Base-by-base conservation (phyloP, 345 rosid genomes). In the Arabidopsis suecica region DNA sequence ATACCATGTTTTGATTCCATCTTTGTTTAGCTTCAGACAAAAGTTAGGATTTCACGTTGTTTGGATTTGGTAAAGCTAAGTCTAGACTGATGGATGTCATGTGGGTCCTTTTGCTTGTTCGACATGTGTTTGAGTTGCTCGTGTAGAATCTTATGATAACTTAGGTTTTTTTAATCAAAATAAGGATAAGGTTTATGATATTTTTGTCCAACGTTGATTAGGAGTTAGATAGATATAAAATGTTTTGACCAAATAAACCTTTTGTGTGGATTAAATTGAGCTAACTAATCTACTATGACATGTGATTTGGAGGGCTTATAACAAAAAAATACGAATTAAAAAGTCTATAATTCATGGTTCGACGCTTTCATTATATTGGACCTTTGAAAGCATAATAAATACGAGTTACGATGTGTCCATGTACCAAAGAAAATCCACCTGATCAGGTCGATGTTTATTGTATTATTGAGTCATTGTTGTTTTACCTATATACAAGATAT, bases 371-470 rank as follows among this genome's bases (percentile, higher is more conserved):
- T 28, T 28, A 18, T 49, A 40, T 68, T 16, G 51, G 42, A 49
- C 6, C 5, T 33, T 65, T 36, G 44, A 65, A 30, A 67, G 51
- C 42, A 51, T 36, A 76, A 61, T 61, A 25, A 69, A 54, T 61
- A 54, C 70, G 23, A 62, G 59, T 76, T 53, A 45, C 58, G 18
- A 76, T 41, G 64, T 51, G 69, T 42, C 37, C 53, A 34, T 41
- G 57, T 68, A 51, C 20, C 18, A 34, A 34, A 62, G 42, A 61
- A 61, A 69, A 54, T 54, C 53, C 65, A 62, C 80, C 71, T 45
- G 75, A 63, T 53, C 69, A 25, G 42, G 65, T 45, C 59, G 65
- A 69, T 36, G 54, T 77, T 63, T 63, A 45, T 47, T 57, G 55
- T 45, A 51, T 30, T 49, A 61, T 28, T 6, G 48, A 45, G 49